Percentiles rank a stretch among this genome's conserved stretches.
Evolutionary conservation across 2,329 filamentous ascomycete genomes (phyloP).

Genomic region (Fusarium metavorans): DNA sequence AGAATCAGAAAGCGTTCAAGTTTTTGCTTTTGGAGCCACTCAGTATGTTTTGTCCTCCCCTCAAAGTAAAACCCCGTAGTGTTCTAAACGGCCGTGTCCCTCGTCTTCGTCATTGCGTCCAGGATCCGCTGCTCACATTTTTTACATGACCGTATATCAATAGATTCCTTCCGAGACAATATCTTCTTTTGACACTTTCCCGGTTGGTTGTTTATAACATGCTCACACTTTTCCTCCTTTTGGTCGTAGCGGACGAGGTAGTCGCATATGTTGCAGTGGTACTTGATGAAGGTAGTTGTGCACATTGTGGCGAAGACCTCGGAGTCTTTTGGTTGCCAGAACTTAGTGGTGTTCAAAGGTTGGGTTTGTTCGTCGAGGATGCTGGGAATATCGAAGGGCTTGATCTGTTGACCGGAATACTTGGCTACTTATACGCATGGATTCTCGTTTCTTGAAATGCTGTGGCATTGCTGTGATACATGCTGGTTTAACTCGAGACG

Average conservation of each 20-base stretch:
- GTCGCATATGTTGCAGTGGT: not conserved
- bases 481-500: not conserved
- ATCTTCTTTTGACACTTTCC: not conserved
- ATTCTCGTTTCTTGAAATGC: not conserved
- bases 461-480: not conserved
- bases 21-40: not conserved
- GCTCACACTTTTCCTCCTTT: not conserved
- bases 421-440: not conserved
- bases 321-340: not conserved
- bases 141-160: not conserved
- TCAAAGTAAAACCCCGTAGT: not conserved
- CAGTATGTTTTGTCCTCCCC: not conserved
- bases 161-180: not conserved
- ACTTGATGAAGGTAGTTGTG: not conserved
- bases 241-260: not conserved
- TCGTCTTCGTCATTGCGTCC: not conserved
- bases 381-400: not conserved
- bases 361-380: not conserved
- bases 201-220: not conserved
- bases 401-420: not conserved
- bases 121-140: not conserved
- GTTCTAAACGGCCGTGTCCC: not conserved
- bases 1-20: not conserved
- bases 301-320: not conserved
- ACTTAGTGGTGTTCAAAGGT: not conserved